Evolutionary conservation across 129 eudicot species (phyloP).

Genomic region (Centella asiatica): DNA sequence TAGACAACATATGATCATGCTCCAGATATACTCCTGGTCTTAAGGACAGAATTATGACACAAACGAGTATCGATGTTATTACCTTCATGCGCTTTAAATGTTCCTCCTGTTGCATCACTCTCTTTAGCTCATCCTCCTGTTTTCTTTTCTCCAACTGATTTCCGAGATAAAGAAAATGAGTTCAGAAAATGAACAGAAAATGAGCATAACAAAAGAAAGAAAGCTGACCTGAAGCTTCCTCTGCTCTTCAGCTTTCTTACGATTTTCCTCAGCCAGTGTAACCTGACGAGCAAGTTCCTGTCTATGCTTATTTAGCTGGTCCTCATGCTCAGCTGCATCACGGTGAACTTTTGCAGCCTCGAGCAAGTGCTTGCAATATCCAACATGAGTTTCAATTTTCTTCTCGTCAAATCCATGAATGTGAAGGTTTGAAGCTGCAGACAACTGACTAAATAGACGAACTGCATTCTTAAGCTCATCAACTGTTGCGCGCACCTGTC

Average conservation of each 20-base stretch:
- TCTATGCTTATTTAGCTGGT: conserved; percentile 61
- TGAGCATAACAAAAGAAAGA: neutral
- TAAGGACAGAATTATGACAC: neutral
- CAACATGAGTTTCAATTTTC: conserved; percentile 93
- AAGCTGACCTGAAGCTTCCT: conserved; percentile 60
- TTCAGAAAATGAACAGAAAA: conserved; percentile 1
- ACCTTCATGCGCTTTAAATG: conserved; percentile 86
- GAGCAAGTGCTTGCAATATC: conserved; percentile 86
- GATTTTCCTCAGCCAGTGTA: conserved; percentile 72
- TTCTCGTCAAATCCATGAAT: conserved; percentile 92
- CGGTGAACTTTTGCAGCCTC: conserved; percentile 83
- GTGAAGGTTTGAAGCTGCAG: conserved; percentile 71
- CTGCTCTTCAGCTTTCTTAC: conserved; percentile 82
- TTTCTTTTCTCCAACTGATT: conserved; percentile 83
- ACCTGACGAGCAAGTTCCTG: conserved; percentile 81
- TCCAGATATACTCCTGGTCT: neutral
- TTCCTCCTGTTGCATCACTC: conserved; percentile 78
- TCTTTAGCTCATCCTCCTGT: conserved; percentile 87
- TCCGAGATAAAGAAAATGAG: conserved; percentile 20
- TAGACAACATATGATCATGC: too few relatives aligned
- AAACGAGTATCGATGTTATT: neutral
- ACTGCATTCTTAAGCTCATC: conserved; percentile 85
- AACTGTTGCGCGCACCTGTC: conserved; percentile 81
- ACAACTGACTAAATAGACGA: conserved; percentile 72
- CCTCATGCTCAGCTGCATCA: conserved; percentile 91